phyloP scores from a whole-genome alignment of 2,329 filamentous ascomycete species.

The Trichoderma lentiforme region DNA sequence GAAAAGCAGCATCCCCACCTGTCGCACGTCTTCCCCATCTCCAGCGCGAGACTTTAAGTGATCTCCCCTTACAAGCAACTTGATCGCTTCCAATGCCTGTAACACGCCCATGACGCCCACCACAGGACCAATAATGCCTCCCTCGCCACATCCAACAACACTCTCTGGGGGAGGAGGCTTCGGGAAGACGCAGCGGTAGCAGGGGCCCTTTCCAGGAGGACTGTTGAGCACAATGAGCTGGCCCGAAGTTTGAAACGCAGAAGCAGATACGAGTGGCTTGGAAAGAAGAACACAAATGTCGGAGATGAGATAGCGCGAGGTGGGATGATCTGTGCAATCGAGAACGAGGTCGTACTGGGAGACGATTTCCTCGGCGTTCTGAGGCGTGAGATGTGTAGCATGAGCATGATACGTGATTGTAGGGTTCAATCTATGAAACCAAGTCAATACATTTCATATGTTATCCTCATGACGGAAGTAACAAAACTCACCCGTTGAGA shows the following conservation, averaged over 20 bases:
- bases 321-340: conserved; percentile 93
- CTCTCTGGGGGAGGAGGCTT: conserved; percentile 79
- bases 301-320: conserved; percentile 87
- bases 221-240: conserved; percentile 87
- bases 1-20: conserved; percentile 45
- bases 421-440: conserved; percentile 64
- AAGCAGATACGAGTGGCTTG: conserved; percentile 83
- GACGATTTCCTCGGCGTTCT: conserved; percentile 66
- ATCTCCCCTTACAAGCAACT: conserved; percentile 59
- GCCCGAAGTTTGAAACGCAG: conserved; percentile 82
- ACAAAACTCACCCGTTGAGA: conserved; percentile 47
- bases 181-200: conserved; percentile 91
- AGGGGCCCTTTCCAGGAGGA: conserved; percentile 73
- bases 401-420: conserved; percentile 63
- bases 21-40: conserved; percentile 22
- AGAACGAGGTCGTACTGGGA: conserved; percentile 76
- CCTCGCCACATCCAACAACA: conserved; percentile 85
- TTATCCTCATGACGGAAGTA: not conserved
- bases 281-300: conserved; percentile 78
- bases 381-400: conserved; percentile 60
- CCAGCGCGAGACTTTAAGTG: conserved; percentile 20
- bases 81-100: conserved; percentile 85
- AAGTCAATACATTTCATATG: not conserved
- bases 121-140: conserved; percentile 86
- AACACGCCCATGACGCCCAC: conserved; percentile 91